These are phyloP conservation scores for Melanomma pulvis-pyrius DNA, from an alignment of 495 filamentous ascomycete species.

Conservation along the genomic window DNA sequence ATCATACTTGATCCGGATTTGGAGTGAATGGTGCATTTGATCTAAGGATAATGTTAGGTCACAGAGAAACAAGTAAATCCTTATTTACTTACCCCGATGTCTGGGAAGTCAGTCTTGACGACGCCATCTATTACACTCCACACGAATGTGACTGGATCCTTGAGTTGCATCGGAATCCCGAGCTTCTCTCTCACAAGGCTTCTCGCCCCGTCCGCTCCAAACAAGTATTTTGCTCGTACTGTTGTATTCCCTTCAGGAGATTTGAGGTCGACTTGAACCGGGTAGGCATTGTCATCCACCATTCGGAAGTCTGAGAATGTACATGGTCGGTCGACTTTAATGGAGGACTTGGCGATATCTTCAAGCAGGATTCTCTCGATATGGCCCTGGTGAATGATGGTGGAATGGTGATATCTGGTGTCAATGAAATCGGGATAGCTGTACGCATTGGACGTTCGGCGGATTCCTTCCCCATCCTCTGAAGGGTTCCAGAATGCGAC, in stretches of 20 bases:
- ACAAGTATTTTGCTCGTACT: slow-evolving; percentile 9
- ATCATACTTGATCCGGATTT: slow-evolving; percentile 2
- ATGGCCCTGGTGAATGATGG: slow-evolving; percentile 4
- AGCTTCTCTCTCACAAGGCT: slow-evolving; percentile 5
- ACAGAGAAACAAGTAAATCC: too few species aligned
- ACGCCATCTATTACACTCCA: slow-evolving; percentile 13
- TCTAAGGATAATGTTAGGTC: neutral
- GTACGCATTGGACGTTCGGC: neutral
- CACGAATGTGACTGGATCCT: slow-evolving; percentile 9
- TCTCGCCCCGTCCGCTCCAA: slow-evolving; percentile 11
- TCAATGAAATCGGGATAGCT: slow-evolving; percentile 14
- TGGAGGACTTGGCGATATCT: slow-evolving; percentile 10
- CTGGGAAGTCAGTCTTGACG: slow-evolving; percentile 3
- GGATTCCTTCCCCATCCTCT: neutral
- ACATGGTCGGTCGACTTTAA: slow-evolving; percentile 4
- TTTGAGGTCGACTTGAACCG: neutral
- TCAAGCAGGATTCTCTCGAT: slow-evolving; percentile 6
- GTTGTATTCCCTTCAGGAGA: neutral
- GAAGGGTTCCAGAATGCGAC: slow-evolving; percentile 10
- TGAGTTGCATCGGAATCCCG: neutral
- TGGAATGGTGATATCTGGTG: slow-evolving; percentile 9
- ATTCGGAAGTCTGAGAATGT: neutral
- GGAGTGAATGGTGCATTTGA: slow-evolving; percentile 15
- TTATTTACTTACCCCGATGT: slow-evolving; percentile 4
- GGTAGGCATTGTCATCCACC: slow-evolving; percentile 3